Conservation (phyloP, 805 yeast species). For the Ogataea neopini region DNA sequence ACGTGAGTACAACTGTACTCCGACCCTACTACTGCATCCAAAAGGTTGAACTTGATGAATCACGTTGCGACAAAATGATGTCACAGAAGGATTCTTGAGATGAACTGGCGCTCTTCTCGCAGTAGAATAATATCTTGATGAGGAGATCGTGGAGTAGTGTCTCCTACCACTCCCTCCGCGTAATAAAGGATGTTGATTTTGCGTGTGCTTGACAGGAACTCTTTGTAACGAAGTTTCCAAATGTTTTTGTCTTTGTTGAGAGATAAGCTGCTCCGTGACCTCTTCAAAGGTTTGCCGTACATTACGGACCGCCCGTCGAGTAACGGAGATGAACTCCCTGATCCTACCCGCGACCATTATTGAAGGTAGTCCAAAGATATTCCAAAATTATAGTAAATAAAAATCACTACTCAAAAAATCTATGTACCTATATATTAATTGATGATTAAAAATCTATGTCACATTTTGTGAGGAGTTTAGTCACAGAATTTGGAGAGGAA, state of each 20-base stretch:
- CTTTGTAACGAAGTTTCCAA: slow-evolving; percentile 33
- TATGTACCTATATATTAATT: neutral
- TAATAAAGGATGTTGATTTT: slow-evolving; percentile 25
- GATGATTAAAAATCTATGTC: neutral
- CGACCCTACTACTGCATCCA: slow-evolving; percentile 25
- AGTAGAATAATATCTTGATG: slow-evolving; percentile 19
- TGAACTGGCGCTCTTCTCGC: slow-evolving; percentile 12
- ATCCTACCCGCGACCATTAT: slow-evolving; percentile 37
- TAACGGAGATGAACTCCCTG: slow-evolving; percentile 46
- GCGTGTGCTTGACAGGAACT: slow-evolving; percentile 41
- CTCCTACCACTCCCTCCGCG: slow-evolving; percentile 23
- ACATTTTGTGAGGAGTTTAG: too few relatives aligned
- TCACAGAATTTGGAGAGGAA: neutral
- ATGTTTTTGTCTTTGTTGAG: slow-evolving; percentile 34
- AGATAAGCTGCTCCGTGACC: slow-evolving; percentile 39
- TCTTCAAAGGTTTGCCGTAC: slow-evolving; percentile 50
- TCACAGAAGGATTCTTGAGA: slow-evolving; percentile 15
- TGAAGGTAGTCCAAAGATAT: neutral
- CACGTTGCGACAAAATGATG: slow-evolving; percentile 22
- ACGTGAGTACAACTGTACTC: slow-evolving; percentile 19
- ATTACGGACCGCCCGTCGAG: slow-evolving; percentile 48
- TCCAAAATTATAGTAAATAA: neutral
- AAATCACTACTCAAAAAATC: too few relatives aligned
- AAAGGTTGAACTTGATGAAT: slow-evolving; percentile 33
- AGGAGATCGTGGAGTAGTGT: slow-evolving; percentile 27